Base-by-base conservation (phyloP, 2,329 filamentous ascomycete species). In the Cladosporium sp. region DNA sequence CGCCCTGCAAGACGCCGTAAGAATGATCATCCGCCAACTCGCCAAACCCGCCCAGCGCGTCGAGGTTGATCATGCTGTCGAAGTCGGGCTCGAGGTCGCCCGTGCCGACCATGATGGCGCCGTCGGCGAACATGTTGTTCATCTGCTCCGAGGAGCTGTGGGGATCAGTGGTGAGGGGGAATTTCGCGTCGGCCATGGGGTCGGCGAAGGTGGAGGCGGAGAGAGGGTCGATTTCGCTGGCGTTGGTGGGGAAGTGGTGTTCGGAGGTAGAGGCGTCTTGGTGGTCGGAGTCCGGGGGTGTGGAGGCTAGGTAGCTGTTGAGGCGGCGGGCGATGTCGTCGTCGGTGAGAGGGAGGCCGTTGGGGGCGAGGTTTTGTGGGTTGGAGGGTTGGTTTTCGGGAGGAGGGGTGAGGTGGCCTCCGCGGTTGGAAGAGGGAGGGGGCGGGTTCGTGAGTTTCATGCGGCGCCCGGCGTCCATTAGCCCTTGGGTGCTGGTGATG, bases 221-320 rank as follows among this genome's bases (percentile, higher is more conserved):
- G 25, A 47, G 35, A 3, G 43, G 35, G 35, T 47, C 43, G 8
- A 30, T 16, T 4, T 36, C 35, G 27, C n/a, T 16, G 16, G 43
- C 49, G 33, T 49, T 12, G 36, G 43, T 13, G 36, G 36, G 12
- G 13, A 48, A 42, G 39, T 40, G 49, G 39, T 53, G 53, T 13
- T 43, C 49, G 12, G 33, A 40, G n/a, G 32, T 39, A 13, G 38
- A 22, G 47, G 6, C 29, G 47, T 41, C 33, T 50, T 56, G 54
- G 25, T 59, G 51, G 12, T 65, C 64, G 4, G 64, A 73, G 25
- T 72, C 69, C 2, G 74, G 74, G 3, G 74, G 74, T 2, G 73
- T 76, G 32, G 70, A 72, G 9, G 73, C 73, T n/a, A 77, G 69
- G 67, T 74, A 77, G 1, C 68, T 70, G 59, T 74, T 72, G 19